Evolutionary conservation across 345 rosid species (phyloP), one percentile per base, ranked within the genome.

Genomic region (Melastoma malabathricum): DNA sequence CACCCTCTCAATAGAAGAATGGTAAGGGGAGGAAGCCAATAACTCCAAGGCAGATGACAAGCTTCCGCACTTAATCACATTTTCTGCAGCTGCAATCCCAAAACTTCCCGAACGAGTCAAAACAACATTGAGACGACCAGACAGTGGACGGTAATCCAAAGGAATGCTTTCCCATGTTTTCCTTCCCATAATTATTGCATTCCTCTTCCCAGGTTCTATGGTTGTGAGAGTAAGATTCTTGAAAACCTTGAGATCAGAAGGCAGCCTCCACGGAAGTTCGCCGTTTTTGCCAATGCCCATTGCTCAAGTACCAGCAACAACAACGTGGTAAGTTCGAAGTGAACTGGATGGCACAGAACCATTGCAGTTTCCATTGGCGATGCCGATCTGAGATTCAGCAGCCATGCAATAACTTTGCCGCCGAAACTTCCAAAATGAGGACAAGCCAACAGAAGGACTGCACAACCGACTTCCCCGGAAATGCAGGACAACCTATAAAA

Each of bases 91-190:
- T 44, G 89, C 99, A 61, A 88, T 79, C 53, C 79, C 83, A 52
- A 79, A 78, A 61, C 90, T 85, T 31, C 84, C 75, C 15, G 95
- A 93, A 25, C 92, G 97, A 76, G 94, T 88, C 39, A 88, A 70
- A 56, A 93, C 95, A 71, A 93, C 85, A 58, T 83, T 88, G 59
- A 93, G 89, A 16, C 99, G 90, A n/a, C 97, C 95, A 22, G 81
- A 64, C 44, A 88, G 78, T 27, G 97, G 97, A 13, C 74, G 70
- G 52, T 75, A 54, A 67, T 73, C 68, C n/a, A 59, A 51, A 34
- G 89, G 86, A 58, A 93, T 76, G 60, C 97, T 87, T 69, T 93
- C 94, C 97, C 97, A 93, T 15, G 97, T 85, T 68, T 83, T 84
- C 52, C 97, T 76, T 52, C 99, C 95, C 99, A 88, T 93, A 51